Percentiles rank a stretch among this genome's conserved stretches.
phyloP scores from a whole-genome alignment of 2,329 filamentous ascomycete genomes.

The Microdochium trichocladiopsis region DNA sequence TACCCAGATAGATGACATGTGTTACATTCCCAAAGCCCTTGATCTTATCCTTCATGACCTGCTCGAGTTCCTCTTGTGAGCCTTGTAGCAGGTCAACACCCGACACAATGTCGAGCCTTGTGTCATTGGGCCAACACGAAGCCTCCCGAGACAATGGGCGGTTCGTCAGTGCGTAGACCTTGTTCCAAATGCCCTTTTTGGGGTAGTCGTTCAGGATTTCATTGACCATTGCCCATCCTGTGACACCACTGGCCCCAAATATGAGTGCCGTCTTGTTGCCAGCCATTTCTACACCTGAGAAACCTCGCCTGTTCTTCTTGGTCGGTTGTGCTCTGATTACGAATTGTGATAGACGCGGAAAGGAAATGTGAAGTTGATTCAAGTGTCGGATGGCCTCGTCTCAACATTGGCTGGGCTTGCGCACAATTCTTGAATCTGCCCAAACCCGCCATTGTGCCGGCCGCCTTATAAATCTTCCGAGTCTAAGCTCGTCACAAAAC shows the following conservation, averaged over 20 bases:
- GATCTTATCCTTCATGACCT: constrained; percentile 23
- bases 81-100: constrained; percentile 25
- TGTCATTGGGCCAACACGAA: constrained; percentile 18
- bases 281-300: not conserved
- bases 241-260: constrained; percentile 36
- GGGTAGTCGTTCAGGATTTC: constrained; percentile 38
- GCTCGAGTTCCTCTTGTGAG: constrained; percentile 19
- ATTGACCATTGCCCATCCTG: constrained; percentile 41
- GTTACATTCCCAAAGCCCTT: constrained; percentile 28
- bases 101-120: constrained; percentile 22
- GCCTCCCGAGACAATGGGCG: constrained; percentile 23
- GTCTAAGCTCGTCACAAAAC: no score
- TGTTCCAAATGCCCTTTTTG: constrained; percentile 30
- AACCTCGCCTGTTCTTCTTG: no score
- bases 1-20: constrained; percentile 34
- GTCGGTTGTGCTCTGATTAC: no score
- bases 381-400: no score
- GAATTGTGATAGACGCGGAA: no score
- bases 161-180: constrained; percentile 39
- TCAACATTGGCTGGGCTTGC: no score
- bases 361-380: no score
- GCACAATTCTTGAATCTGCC: no score
- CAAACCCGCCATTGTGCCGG: no score
- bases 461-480: no score
- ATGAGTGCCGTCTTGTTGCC: constrained; percentile 1